Percentiles rank a stretch among this genome's conserved stretches.
Evolutionary conservation across 352 stramenopile genomes (phyloP).

Genomic region (Phytophthora sp.): DNA sequence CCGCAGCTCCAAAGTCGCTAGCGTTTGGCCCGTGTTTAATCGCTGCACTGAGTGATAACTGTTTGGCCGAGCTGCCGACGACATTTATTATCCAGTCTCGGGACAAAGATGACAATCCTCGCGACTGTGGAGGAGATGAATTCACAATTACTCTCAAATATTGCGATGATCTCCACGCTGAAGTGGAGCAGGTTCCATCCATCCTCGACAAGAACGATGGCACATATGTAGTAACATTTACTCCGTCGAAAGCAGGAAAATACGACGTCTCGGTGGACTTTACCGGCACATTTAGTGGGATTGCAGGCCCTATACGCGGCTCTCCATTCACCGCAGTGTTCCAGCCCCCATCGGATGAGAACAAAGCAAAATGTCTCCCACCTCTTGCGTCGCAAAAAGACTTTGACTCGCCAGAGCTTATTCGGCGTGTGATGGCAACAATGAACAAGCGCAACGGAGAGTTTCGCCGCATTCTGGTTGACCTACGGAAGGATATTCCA

Average conservation of each 20-base stretch:
- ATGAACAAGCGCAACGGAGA: conserved; percentile 90
- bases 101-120: conserved; percentile 89
- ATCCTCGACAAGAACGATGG: conserved; percentile 93
- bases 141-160: conserved; percentile 84
- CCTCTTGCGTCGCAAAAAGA: conserved; percentile 73
- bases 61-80: conserved; percentile 73
- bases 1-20: conserved; percentile 88
- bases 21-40: conserved; percentile 94
- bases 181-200: conserved; percentile 49
- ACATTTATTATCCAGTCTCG: conserved; percentile 93
- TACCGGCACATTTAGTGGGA: conserved; percentile 92
- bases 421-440: conserved; percentile 72
- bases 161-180: conserved; percentile 49
- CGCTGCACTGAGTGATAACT: conserved; percentile 62
- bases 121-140: conserved; percentile 95
- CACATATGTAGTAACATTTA: conserved; percentile 94
- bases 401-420: conserved; percentile 74
- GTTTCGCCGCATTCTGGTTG: conserved; percentile 78
- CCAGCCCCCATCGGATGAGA: conserved; percentile 63
- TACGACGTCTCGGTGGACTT: conserved; percentile 93
- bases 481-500: conserved; percentile 85
- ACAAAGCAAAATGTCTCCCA: conserved; percentile 77
- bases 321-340: conserved; percentile 85
- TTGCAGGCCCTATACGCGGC: conserved; percentile 93
- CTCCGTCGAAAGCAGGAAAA: conserved; percentile 72